Percentiles rank a stretch among this genome's conserved stretches.
Evolutionary conservation across 2,329 filamentous ascomycete species (phyloP).

Genomic region (Pseudogymnoascus sp.): DNA sequence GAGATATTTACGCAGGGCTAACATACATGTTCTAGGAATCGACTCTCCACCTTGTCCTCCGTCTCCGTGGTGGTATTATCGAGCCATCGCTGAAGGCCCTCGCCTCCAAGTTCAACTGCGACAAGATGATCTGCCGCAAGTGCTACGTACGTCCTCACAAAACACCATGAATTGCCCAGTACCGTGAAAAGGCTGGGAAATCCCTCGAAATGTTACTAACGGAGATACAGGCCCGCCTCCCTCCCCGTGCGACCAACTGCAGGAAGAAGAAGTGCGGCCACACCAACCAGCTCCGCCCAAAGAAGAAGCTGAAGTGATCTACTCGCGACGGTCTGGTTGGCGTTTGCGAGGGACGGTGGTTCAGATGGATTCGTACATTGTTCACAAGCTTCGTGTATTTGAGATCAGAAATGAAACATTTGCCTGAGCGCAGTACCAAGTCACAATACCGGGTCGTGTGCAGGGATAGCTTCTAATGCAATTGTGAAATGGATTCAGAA

Average conservation of each 20-base stretch:
- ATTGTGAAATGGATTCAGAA: not conserved
- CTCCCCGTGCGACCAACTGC: conserved; percentile 99
- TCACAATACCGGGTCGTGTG: not conserved
- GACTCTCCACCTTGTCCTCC: conserved; percentile 95
- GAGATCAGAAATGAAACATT: conserved; percentile 11
- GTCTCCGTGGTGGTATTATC: conserved; percentile 98
- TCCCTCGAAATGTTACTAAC: conserved; percentile 20
- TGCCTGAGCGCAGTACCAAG: conserved; percentile 9
- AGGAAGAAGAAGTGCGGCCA: conserved; percentile 99
- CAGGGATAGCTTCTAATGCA: conserved; percentile 5
- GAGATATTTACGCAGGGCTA: not conserved
- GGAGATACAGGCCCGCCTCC: conserved; percentile 62
- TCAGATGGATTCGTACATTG: conserved; percentile 7
- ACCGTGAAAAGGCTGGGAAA: not conserved
- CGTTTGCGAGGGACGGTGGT: conserved; percentile 11
- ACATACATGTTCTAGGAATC: conserved; percentile 61
- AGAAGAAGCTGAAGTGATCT: conserved; percentile 99
- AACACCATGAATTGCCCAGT: not conserved
- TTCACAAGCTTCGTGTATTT: conserved; percentile 10
- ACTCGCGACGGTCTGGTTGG: conserved; percentile 29
- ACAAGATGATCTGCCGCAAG: conserved; percentile 99
- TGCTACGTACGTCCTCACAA: conserved; percentile 73
- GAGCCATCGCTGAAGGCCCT: conserved; percentile 98
- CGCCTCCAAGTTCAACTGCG: conserved; percentile 99
- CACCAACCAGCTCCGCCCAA: conserved; percentile 99